These are phyloP conservation scores for Clarireedia sp. DNA, from an alignment of 2,329 filamentous ascomycete species.

Conservation along the genomic window DNA sequence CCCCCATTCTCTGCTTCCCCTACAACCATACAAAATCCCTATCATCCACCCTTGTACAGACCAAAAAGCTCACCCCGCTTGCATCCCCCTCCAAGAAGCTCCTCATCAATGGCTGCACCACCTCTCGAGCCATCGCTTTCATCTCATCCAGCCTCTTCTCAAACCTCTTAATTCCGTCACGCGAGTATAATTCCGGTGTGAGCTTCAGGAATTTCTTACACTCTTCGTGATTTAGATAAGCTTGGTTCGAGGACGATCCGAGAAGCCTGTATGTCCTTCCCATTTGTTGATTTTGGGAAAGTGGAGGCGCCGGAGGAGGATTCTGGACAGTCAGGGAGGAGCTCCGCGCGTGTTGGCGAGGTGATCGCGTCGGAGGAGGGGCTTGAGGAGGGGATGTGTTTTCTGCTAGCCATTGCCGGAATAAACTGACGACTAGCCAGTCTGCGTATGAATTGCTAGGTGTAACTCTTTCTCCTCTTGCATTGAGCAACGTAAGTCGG, in stretches of 20 bases:
- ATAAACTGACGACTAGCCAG: conserved; percentile 81
- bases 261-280: conserved; percentile 74
- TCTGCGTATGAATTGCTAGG: conserved; percentile 76
- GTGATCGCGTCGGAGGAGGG: conserved; percentile 23
- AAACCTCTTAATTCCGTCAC: conserved; percentile 79
- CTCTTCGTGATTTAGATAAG: conserved; percentile 76
- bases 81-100: conserved; percentile 75
- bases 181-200: conserved; percentile 70
- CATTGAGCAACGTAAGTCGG: conserved; percentile 65
- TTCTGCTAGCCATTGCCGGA: conserved; percentile 88
- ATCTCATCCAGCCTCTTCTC: conserved; percentile 84
- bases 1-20: neutral
- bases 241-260: conserved; percentile 47
- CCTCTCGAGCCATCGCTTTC: conserved; percentile 73
- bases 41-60: conserved; percentile 54
- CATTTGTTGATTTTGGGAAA: conserved; percentile 30
- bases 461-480: conserved; percentile 72
- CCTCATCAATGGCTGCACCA: conserved; percentile 77
- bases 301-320: neutral
- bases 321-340: conserved; percentile 23
- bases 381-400: conserved; percentile 64
- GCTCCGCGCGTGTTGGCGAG: conserved; percentile 37
- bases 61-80: conserved; percentile 51
- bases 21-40: conserved; percentile 52
- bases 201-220: conserved; percentile 86